Conservation (phyloP, 2,329 filamentous ascomycete species). For the Fusarium pininemorale region DNA sequence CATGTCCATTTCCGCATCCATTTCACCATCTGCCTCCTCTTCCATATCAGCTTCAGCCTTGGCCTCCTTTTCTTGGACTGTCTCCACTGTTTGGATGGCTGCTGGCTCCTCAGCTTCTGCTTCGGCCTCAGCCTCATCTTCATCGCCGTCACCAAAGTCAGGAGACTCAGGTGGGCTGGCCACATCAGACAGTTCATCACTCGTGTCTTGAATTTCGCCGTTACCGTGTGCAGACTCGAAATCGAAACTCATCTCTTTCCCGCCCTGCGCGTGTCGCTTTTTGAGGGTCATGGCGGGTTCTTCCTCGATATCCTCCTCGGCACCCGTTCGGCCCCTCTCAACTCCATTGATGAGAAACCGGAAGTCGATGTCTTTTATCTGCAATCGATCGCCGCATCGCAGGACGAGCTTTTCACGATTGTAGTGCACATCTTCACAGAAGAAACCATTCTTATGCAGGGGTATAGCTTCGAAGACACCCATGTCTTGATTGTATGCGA, state of each 20-base stretch:
- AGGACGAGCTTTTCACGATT: slow-evolving; percentile 66
- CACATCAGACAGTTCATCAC: slow-evolving; percentile 60
- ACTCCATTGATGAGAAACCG: slow-evolving; percentile 74
- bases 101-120: slow-evolving; percentile 37
- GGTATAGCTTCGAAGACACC: slow-evolving; percentile 72
- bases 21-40: slow-evolving; percentile 8
- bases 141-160: slow-evolving; percentile 52
- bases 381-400: slow-evolving; percentile 71
- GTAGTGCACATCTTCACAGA: slow-evolving; percentile 69
- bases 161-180: slow-evolving; percentile 53
- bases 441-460: slow-evolving; percentile 73
- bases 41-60: slow-evolving; percentile 42
- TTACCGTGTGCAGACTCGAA: slow-evolving; percentile 71
- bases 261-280: slow-evolving; percentile 62
- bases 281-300: slow-evolving; percentile 53
- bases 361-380: slow-evolving; percentile 76
- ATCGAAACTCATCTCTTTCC: slow-evolving; percentile 78
- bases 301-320: slow-evolving; percentile 64
- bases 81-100: slow-evolving; percentile 33
- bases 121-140: slow-evolving; percentile 30
- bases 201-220: slow-evolving; percentile 65
- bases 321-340: slow-evolving; percentile 65
- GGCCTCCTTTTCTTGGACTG: slow-evolving; percentile 43
- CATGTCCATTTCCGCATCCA: slow-evolving; percentile 28
- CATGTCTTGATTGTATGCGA: slow-evolving; percentile 72